phyloP scores from a whole-genome alignment of 306 rosid species.

The Canavalia gladiata region DNA sequence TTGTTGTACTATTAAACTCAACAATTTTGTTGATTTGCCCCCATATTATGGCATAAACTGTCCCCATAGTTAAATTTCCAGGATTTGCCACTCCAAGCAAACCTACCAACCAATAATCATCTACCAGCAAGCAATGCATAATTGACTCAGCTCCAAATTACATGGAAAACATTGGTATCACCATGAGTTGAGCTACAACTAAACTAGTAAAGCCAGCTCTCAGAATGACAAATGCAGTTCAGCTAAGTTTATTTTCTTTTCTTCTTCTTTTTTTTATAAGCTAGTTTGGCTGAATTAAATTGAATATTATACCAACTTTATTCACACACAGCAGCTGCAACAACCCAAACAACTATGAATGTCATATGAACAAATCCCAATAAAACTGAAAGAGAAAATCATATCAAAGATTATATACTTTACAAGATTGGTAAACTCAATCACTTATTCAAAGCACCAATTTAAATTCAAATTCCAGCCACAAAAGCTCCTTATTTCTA shows the following conservation, averaged over 20 bases:
- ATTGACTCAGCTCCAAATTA: background rate
- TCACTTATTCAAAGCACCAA: background rate
- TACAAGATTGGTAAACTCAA: background rate
- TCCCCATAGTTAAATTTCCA: slow-evolving; percentile 13
- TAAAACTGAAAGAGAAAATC: background rate
- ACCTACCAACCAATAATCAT: slow-evolving; percentile 33
- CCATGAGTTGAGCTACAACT: slow-evolving; percentile 37
- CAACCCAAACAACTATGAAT: slow-evolving; percentile 28
- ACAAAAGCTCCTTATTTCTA: slow-evolving; percentile 31
- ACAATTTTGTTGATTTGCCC: slow-evolving; percentile 17
- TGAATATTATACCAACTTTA: slow-evolving; percentile 21
- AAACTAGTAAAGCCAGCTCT: slow-evolving; percentile 1
- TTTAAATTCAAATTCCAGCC: slow-evolving; percentile 1
- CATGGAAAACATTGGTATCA: slow-evolving; percentile 8
- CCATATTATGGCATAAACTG: background rate
- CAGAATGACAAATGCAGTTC: background rate
- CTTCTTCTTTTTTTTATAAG: no score
- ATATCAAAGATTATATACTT: background rate
- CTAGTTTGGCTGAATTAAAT: background rate
- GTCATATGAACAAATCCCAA: slow-evolving; percentile 28
- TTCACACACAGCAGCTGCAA: slow-evolving; percentile 12
- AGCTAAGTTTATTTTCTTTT: background rate
- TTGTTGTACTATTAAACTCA: background rate
- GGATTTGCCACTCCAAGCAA: background rate
- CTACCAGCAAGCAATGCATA: background rate